Base-by-base conservation (phyloP, 202 grass and related monocot genomes). In the Hordeum pubiflorum region DNA sequence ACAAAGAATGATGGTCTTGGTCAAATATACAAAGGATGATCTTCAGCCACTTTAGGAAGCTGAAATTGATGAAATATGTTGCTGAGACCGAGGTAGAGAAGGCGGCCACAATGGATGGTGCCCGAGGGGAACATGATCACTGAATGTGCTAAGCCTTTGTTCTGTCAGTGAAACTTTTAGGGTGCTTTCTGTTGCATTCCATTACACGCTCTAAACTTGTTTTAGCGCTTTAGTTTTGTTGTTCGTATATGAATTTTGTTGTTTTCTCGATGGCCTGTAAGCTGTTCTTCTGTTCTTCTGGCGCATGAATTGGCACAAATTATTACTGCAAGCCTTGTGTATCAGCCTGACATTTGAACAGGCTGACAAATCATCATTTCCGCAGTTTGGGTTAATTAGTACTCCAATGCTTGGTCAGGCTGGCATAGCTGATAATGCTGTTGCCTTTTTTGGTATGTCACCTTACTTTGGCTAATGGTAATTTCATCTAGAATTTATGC, bases 51-150 rank as follows among this genome's bases (percentile, higher is more conserved):
- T 96, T 0, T 87, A 99, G 55, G 92, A 96, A 64, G 65, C 89
- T 66, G 81, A 90, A 82, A 87, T 93, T 34, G 89, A 96, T 63
- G 90, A 87, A 57, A 43, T 91, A 93, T 62, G 92, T 91, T 85
- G 92, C 90, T 13, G 90, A 89, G 60, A 90, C 93, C 37, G 92
- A 95, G 75, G 89, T 85, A 20, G 88, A 98, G 85, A 93, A 98
- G 81, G 88, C 89, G 61, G 88, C 90, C 88, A 88, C 90, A 43
- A 95, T 93, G 89, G 91, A 93, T 63, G 87, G 87, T 73, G 81
- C 75, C 48, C 44, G 0, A 87, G 80, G 73, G 88, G 88, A 78
- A 15, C 86, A 32, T 95, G 82, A 84, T 76, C 41, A 20, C 22
- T 43, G 33, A 10, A 34, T 46, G 14, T 80, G 43, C 4, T 21